A percentile compares a stretch with the other conserved stretches of the same genome.
These are phyloP conservation scores for Delonix regia DNA, from an alignment of 306 rosid genomes.

Conservation along the genomic window DNA sequence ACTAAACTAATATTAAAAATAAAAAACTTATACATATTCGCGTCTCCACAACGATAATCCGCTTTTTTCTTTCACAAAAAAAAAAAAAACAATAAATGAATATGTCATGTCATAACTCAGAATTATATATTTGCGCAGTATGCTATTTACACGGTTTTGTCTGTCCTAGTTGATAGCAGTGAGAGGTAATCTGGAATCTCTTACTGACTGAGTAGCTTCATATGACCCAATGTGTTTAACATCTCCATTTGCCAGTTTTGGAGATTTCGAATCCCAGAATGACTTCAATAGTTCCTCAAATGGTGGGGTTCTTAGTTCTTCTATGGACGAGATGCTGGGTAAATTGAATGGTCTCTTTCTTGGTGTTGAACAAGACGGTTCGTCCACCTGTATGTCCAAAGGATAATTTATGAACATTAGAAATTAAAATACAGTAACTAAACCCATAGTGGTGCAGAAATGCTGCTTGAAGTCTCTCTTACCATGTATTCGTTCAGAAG, in stretches of 20 bases:
- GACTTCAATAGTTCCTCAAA: constrained; percentile 85
- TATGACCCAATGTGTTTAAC: constrained; percentile 65
- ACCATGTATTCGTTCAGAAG: constrained; percentile 89
- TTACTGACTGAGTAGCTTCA: constrained; percentile 80
- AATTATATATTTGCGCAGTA: constrained; percentile 54
- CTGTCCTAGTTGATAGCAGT: constrained; percentile 82
- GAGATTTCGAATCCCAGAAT: constrained; percentile 84
- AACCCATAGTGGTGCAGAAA: not conserved
- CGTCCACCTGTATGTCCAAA: constrained; percentile 68
- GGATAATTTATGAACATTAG: constrained; percentile 13
- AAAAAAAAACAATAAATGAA: constrained; percentile 6
- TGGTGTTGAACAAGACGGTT: constrained; percentile 99
- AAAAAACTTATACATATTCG: constrained; percentile 5
- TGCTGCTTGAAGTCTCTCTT: constrained; percentile 31
- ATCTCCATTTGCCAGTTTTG: constrained; percentile 88
- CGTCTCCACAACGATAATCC: not conserved
- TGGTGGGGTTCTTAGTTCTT: constrained; percentile 90
- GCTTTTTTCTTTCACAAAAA: not conserved
- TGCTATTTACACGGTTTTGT: constrained; percentile 64
- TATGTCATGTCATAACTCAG: constrained; percentile 25
- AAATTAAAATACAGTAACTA: constrained; percentile 8
- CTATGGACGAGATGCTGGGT: constrained; percentile 80
- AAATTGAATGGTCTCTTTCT: constrained; percentile 85
- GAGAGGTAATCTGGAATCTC: constrained; percentile 98
- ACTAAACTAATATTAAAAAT: not conserved